These are phyloP conservation scores for Fusarium kyushuense DNA, from an alignment of 2,329 filamentous ascomycete species.

Conservation along the genomic window DNA sequence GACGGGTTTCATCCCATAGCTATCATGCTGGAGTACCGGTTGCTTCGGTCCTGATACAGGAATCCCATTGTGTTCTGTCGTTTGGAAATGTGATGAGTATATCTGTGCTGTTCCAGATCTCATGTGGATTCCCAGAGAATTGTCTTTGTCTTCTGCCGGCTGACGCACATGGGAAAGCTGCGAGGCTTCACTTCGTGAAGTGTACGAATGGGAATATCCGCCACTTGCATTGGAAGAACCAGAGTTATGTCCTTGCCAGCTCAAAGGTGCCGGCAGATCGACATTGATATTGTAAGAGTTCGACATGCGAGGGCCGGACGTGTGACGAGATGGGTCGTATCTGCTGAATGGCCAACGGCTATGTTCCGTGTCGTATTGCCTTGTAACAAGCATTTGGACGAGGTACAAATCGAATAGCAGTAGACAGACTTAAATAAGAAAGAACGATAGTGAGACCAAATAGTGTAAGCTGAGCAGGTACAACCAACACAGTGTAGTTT, in stretches of 20 bases:
- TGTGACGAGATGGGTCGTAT: conserved; percentile 61
- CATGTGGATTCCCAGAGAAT: conserved; percentile 73
- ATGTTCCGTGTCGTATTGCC: conserved; percentile 65
- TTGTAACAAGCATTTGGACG: conserved; percentile 64
- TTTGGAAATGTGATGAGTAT: conserved; percentile 13
- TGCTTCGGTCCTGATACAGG: conserved; percentile 15
- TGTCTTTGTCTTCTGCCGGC: conserved; percentile 52
- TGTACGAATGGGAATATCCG: conserved; percentile 60
- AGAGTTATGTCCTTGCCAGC: conserved; percentile 68
- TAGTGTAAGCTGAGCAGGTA: conserved; percentile 27
- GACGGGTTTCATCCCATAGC: conserved; percentile 20
- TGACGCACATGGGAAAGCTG: conserved; percentile 44
- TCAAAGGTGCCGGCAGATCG: conserved; percentile 65
- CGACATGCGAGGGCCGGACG: conserved; percentile 68
- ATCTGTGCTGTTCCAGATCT: conserved; percentile 60
- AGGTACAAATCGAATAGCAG: conserved; percentile 15
- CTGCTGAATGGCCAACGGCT: conserved; percentile 68
- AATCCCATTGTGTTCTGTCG: conserved; percentile 12
- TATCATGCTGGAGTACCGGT: conserved; percentile 13
- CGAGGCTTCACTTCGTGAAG: conserved; percentile 53
- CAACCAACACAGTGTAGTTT: conserved; percentile 42
- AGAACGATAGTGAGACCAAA: conserved; percentile 19
- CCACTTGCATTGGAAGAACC: conserved; percentile 61
- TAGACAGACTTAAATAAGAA: conserved; percentile 25
- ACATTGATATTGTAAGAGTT: conserved; percentile 61